Evolutionary conservation across 2,329 filamentous ascomycete genomes (phyloP), one percentile per base, ranked within the genome.

Genomic region (Kalmusia sp.): DNA sequence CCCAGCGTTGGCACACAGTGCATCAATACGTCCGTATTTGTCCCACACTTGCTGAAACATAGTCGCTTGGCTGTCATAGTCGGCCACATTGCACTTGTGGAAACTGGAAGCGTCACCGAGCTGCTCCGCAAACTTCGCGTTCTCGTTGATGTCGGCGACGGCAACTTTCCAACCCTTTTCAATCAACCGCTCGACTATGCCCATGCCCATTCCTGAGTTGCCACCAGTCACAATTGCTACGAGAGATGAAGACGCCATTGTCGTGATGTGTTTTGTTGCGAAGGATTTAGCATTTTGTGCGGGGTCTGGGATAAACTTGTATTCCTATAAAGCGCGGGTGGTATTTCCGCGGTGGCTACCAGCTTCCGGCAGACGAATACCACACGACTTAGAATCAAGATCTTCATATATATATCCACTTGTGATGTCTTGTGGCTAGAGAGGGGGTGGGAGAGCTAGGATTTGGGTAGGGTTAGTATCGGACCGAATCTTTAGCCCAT

Each of bases 1-100:
- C 9, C 80, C 82, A 1, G 81, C 81, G 61, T 84, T 84, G 14
- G 79, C 77, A 27, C 79, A 79, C 1, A 83, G 62, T 0, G 76
- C 77, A 70, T 84, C 81, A 21, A 84, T 72, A 3, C 79, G 73
- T 0, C 77, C 77, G 64, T 77, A 80, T 25, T 69, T 71, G 8
- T 70, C 58, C 68, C 74, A 81, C 0, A 80, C 78, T 9, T 72
- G 52, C 19, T 71, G 64, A 59, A 84, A 84, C 27, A 74, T 74
- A 5, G 58, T 48, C 0, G 78, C 78, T 51, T 82, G 79, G 77
- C 75, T 77, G 22, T 66, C 59, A 43, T 69, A 69, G 48, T 68
- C 63, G 8, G 66, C 64, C n/a, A 68, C 63, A 55, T 69, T 53
- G 35, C 59, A 64, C 31, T 55, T 46, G 34, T 63, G 43, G 37